Conservation (phyloP, 192 early-diverging fungal genomes). For the Cetraspora pellucida region DNA sequence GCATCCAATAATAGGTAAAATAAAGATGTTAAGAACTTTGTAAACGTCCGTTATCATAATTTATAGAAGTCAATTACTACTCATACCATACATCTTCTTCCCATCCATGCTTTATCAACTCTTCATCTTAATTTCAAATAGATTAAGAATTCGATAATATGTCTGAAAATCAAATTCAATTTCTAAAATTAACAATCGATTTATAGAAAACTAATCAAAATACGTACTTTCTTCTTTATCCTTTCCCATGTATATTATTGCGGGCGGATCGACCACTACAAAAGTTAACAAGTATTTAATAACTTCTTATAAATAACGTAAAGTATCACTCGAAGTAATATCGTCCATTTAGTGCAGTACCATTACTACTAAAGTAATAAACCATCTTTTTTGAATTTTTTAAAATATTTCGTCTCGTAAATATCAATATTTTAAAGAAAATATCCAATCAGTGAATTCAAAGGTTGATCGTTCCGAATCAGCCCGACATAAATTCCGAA, state of each 20-base stretch:
- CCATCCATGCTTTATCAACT: conserved; percentile 93
- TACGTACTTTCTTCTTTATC: conserved; percentile 93
- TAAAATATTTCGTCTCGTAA: no score
- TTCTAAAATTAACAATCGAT: no score
- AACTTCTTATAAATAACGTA: not conserved
- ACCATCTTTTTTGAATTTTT: conserved; percentile 29
- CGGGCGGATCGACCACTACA: conserved; percentile 68
- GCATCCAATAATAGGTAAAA: not conserved
- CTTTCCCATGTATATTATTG: conserved; percentile 94
- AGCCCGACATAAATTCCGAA: no score
- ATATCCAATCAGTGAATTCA: no score
- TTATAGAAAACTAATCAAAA: not conserved
- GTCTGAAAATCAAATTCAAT: not conserved
- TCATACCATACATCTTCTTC: conserved; percentile 87
- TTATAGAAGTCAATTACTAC: not conserved
- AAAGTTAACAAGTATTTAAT: not conserved
- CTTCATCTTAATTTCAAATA: conserved; percentile 64
- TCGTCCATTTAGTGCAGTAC: not conserved
- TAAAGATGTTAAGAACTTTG: not conserved
- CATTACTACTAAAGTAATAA: conserved; percentile 27
- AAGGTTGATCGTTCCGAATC: no score
- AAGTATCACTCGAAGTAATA: not conserved
- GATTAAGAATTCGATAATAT: not conserved
- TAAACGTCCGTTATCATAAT: no score
- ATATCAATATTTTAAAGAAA: no score